A percentile compares a stretch with the other conserved stretches of the same genome.
These are phyloP conservation scores for Fraxinus cuspidata DNA, from an alignment of 257 asterid genomes.

Conservation along the genomic window DNA sequence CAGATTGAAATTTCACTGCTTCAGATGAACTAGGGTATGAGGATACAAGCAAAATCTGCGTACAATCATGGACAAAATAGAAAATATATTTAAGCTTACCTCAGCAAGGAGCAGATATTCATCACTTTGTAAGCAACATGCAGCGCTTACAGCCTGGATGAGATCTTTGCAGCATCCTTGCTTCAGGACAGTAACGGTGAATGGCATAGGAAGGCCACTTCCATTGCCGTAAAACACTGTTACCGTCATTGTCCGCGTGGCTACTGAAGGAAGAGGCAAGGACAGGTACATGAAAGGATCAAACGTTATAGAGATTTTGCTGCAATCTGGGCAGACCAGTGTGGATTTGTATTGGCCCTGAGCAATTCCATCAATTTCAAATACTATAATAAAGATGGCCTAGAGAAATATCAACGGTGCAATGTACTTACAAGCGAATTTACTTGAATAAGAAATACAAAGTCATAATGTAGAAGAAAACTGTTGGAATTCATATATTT, in stretches of 20 bases:
- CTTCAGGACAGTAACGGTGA: slow-evolving; percentile 72
- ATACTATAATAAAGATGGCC: slow-evolving; percentile 23
- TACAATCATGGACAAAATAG: slow-evolving; percentile 3
- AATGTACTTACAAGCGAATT: background rate
- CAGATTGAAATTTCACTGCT: slow-evolving; percentile 26
- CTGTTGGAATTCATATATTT: background rate
- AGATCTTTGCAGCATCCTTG: slow-evolving; percentile 89
- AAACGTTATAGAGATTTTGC: slow-evolving; percentile 85
- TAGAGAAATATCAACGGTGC: slow-evolving; percentile 1
- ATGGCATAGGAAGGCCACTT: slow-evolving; percentile 89
- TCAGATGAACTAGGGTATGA: slow-evolving; percentile 24
- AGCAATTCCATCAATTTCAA: slow-evolving; percentile 14
- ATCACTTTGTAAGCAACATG: slow-evolving; percentile 69
- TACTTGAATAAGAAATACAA: background rate
- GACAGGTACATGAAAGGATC: slow-evolving; percentile 99
- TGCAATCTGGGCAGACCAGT: slow-evolving; percentile 83
- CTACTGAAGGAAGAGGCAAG: slow-evolving; percentile 93
- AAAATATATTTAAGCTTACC: slow-evolving; percentile 43
- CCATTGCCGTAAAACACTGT: slow-evolving; percentile 89
- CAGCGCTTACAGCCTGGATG: slow-evolving; percentile 58
- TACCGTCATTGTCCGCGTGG: slow-evolving; percentile 72
- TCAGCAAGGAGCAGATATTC: slow-evolving; percentile 90
- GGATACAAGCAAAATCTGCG: slow-evolving; percentile 10
- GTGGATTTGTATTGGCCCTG: slow-evolving; percentile 99
- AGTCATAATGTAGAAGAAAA: background rate